Conservation (phyloP, 768 basidiomycete genomes). For the Termitomyces sp. region DNA sequence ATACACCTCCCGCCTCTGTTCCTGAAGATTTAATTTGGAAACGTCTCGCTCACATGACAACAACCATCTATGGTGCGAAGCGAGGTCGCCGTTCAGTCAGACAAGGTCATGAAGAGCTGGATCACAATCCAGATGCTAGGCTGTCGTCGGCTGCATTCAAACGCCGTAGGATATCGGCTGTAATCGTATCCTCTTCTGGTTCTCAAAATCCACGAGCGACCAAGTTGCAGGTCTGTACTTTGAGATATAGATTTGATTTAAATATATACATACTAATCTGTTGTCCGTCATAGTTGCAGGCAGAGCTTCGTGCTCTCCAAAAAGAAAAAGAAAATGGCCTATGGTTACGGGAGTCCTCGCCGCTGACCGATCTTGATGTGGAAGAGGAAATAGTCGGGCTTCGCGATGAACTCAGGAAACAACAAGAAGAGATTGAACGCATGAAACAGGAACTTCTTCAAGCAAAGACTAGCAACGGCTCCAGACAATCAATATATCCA, state of each 20-base stretch:
- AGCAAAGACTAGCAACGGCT: conserved; percentile 1
- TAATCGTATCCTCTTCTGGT: conserved; percentile 7
- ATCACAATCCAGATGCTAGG: conserved; percentile 2
- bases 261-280: background rate
- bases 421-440: conserved; percentile 26
- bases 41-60: conserved; percentile 27
- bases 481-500: background rate
- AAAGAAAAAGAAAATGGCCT: conserved; percentile 20
- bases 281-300: conserved; percentile 24
- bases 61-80: conserved; percentile 21
- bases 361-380: conserved; percentile 31
- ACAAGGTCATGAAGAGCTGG: background rate
- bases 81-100: conserved; percentile 17
- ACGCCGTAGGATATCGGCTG: conserved; percentile 19
- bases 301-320: conserved; percentile 23
- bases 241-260: background rate
- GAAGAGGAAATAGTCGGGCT: conserved; percentile 26
- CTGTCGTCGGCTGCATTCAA: conserved; percentile 17
- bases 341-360: conserved; percentile 23
- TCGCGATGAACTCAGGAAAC: conserved; percentile 22
- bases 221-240: conserved; percentile 37
- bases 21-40: conserved; percentile 39
- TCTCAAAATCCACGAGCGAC: conserved; percentile 28
- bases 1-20: conserved; percentile 22
- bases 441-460: conserved; percentile 24